Conservation (phyloP, 192 early-diverging fungal genomes). For the Coemansia sp. region DNA sequence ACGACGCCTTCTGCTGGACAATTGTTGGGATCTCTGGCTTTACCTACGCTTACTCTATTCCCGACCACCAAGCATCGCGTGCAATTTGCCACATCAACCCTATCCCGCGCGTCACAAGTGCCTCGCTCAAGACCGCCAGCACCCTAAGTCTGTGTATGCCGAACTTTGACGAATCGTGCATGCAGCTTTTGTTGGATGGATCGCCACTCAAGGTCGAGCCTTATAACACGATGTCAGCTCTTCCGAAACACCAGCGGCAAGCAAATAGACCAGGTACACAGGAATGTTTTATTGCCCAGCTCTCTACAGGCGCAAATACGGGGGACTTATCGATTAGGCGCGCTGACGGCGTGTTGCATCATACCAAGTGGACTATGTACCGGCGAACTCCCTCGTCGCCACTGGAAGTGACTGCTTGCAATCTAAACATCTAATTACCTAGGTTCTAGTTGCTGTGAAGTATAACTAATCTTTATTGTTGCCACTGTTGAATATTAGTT, state of each 20-base stretch:
- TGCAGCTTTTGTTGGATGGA: slow-evolving; percentile 28
- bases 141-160: slow-evolving; percentile 13
- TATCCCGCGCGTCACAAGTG: slow-evolving; percentile 24
- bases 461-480: slow-evolving; percentile 8
- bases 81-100: slow-evolving; percentile 15
- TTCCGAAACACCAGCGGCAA: neutral
- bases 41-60: slow-evolving; percentile 36
- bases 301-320: slow-evolving; percentile 13
- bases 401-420: slow-evolving; percentile 29
- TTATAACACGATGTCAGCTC: neutral
- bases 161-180: slow-evolving; percentile 14
- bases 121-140: slow-evolving; percentile 1
- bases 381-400: neutral
- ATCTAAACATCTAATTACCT: slow-evolving; percentile 28
- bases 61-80: slow-evolving; percentile 10
- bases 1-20: slow-evolving; percentile 84
- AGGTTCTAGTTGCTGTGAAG: neutral
- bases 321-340: slow-evolving; percentile 30
- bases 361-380: slow-evolving; percentile 39
- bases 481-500: neutral
- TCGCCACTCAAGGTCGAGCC: slow-evolving; percentile 13
- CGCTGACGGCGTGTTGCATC: slow-evolving; percentile 37
- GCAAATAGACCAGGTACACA: neutral
- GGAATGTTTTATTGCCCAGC: slow-evolving; percentile 4
- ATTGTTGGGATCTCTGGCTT: slow-evolving; percentile 75